Evolutionary conservation across 2,329 filamentous ascomycete genomes (phyloP), one percentile per base, ranked within the genome.

Genomic region (Periconia sp.): DNA sequence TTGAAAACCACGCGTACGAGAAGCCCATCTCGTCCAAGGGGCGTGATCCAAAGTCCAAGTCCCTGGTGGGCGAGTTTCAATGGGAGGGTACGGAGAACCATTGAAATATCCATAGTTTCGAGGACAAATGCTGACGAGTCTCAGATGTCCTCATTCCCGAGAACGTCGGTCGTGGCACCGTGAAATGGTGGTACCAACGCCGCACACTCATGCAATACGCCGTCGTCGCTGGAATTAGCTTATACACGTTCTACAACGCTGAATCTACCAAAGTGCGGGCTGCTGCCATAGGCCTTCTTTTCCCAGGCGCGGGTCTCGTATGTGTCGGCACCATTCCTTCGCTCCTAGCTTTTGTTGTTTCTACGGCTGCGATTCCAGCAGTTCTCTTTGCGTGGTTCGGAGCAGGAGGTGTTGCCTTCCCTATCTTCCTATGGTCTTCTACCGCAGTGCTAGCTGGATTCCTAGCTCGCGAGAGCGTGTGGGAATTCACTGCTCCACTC

Each of bases 371-470:
- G 11, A 37, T 53, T 7, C 54, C 54, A 7, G 16, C 47, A 10
- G 35, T 35, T 4, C 24, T 57, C 3, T 51, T 57, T 28, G 44
- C 43, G 29, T 57, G 54, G 54, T 57, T 55, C 22, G 54, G 46
- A 8, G 40, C 40, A 19, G 54, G 52, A 21, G 49, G 52, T 6
- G 28, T 57, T 7, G 29, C 33, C 4, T 57, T 57, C 24, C 46
- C 48, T 6, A 33, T 51, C 6, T 15, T 43, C 3, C 37, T 47
- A 3, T 56, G 53, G 53, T 12, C 28, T 2, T 22, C 30, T 1
- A 36, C 50, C 5, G 13, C 30, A n/a, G 15, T 36, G 12, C 18
- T 39, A 11, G 43, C 54, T 1, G 24, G 41, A 10, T 26, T 45
- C 13, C 36, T 54, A 4, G 48, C 47, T 4, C 32, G 36, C 17